Evolutionary conservation across 208 protist genomes (phyloP).

Genomic region (Leishmania tropica): DNA sequence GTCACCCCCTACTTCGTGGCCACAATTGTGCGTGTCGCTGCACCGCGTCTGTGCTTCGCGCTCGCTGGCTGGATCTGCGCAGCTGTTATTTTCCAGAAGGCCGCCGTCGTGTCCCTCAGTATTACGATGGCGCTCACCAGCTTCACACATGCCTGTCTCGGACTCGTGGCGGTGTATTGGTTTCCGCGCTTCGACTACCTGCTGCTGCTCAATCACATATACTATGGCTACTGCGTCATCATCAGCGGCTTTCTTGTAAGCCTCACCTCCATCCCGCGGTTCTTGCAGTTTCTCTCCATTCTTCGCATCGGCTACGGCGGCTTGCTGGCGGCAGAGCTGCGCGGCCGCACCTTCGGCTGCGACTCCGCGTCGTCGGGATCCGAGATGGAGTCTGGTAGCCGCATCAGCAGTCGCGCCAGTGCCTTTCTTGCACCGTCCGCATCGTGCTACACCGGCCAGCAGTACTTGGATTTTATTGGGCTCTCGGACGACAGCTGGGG

Average conservation of each 20-base stretch:
- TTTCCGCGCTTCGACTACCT: constrained; percentile 27
- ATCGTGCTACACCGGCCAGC: constrained; percentile 10
- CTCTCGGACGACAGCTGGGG: constrained; percentile 25
- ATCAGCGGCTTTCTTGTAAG: constrained; percentile 54
- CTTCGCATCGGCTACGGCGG: constrained; percentile 56
- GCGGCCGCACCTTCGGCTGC: constrained; percentile 25
- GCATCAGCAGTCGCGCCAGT: neutral
- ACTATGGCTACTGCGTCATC: constrained; percentile 60
- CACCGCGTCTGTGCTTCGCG: constrained; percentile 35
- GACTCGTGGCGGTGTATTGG: constrained; percentile 45
- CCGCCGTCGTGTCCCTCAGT: constrained; percentile 25
- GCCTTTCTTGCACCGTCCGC: neutral
- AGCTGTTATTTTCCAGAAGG: constrained; percentile 32
- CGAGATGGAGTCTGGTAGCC: neutral
- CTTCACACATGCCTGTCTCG: constrained; percentile 42
- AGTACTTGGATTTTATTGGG: constrained; percentile 19
- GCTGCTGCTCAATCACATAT: constrained; percentile 31
- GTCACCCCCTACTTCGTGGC: constrained; percentile 44
- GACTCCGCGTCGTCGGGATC: neutral
- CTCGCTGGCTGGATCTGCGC: constrained; percentile 27
- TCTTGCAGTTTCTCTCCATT: constrained; percentile 43
- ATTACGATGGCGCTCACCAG: constrained; percentile 41
- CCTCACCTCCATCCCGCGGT: constrained; percentile 30
- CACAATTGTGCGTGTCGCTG: constrained; percentile 39
- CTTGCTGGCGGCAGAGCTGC: constrained; percentile 33